phyloP scores from a whole-genome alignment of 805 yeast species.

The Kluyveromyces dobzhanskii region DNA sequence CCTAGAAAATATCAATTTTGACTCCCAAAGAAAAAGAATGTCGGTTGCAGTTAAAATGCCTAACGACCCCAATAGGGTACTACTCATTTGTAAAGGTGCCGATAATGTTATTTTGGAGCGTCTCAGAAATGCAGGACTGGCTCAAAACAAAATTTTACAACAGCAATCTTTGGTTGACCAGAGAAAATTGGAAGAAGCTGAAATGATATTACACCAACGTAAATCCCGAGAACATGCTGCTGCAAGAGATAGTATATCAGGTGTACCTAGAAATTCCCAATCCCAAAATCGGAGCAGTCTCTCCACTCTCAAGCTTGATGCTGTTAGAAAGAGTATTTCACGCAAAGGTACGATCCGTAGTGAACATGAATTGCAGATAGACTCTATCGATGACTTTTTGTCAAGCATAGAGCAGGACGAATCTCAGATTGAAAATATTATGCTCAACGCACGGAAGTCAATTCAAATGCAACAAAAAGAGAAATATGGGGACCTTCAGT shows the following conservation, averaged over 20 bases:
- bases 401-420: conserved; percentile 36
- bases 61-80: conserved; percentile 47
- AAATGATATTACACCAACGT: conserved; percentile 52
- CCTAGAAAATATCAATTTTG: conserved; percentile 75
- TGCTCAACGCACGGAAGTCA: conserved; percentile 45
- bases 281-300: conserved; percentile 21
- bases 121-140: conserved; percentile 49
- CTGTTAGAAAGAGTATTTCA: conserved; percentile 26
- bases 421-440: conserved; percentile 46
- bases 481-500: conserved; percentile 35
- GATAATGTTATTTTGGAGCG: conserved; percentile 82
- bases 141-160: conserved; percentile 56
- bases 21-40: conserved; percentile 89
- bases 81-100: conserved; percentile 90
- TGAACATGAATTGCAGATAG: conserved; percentile 25
- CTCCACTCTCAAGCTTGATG: conserved; percentile 25
- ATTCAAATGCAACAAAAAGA: conserved; percentile 50
- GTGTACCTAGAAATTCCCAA: conserved; percentile 28
- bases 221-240: conserved; percentile 34
- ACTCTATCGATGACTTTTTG: conserved; percentile 45
- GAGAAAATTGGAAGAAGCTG: conserved; percentile 74
- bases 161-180: conserved; percentile 46
- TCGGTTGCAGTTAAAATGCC: conserved; percentile 77
- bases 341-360: conserved; percentile 10
- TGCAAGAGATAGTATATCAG: conserved; percentile 13